Percentiles rank a stretch among this genome's conserved stretches.
These are phyloP conservation scores for Diospyros kaki DNA, from an alignment of 148 eudicot genomes.

Conservation along the genomic window DNA sequence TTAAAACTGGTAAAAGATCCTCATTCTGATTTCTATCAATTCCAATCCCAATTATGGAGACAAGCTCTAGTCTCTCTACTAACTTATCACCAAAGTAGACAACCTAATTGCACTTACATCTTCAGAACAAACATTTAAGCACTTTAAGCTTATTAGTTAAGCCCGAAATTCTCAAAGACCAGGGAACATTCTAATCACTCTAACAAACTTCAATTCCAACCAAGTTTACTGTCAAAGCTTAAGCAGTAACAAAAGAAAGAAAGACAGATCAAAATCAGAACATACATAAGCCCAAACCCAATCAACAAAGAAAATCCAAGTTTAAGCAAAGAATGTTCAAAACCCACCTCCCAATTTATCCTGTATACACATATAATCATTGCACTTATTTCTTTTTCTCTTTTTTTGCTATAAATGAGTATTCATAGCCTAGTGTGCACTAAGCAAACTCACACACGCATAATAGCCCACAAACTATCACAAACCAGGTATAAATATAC, in stretches of 20 bases:
- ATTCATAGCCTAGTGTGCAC: too few relatives aligned
- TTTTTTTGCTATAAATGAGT: too few relatives aligned
- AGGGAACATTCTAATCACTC: not conserved
- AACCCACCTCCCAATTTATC: not conserved
- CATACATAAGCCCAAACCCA: not conserved
- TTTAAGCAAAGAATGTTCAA: not conserved
- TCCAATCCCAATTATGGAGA: not conserved
- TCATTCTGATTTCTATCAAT: not conserved
- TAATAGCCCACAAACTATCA: too few relatives aligned
- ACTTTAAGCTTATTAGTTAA: not conserved
- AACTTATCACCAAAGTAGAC: not conserved
- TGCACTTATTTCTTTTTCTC: too few relatives aligned
- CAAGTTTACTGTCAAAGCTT: not conserved
- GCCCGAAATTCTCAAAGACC: not conserved
- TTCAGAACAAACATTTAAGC: not conserved
- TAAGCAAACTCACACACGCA: too few relatives aligned
- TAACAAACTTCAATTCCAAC: not conserved
- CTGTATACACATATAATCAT: not conserved
- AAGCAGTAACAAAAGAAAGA: not conserved
- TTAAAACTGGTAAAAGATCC: not conserved
- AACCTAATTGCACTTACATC: not conserved
- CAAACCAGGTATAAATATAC: too few relatives aligned
- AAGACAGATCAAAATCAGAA: not conserved
- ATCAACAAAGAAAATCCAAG: too few relatives aligned
- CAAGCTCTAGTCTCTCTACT: not conserved